Conservation (phyloP, 192 early-diverging fungal species). For the Podila verticillata region DNA sequence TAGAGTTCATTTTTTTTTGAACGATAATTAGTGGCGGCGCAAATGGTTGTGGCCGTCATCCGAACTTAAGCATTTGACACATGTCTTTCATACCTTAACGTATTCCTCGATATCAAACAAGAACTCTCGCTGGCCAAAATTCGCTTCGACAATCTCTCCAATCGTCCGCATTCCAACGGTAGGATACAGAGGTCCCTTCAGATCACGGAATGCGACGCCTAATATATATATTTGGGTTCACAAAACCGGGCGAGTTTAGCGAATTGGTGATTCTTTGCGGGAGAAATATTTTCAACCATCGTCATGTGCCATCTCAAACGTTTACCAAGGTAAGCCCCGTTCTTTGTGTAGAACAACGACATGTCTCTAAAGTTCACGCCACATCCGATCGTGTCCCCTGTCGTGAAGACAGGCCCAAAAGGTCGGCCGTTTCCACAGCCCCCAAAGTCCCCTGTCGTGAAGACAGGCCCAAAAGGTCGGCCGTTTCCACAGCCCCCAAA, state of each 20-base stretch:
- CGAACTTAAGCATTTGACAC: too few species aligned
- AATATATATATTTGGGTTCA: too few species aligned
- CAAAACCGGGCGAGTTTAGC: too few species aligned
- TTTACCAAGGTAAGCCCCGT: conserved; percentile 80
- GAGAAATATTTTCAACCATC: too few species aligned
- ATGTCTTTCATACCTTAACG: conserved; percentile 53
- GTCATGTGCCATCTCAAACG: neutral
- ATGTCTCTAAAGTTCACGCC: conserved; percentile 84
- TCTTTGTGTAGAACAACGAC: conserved; percentile 91
- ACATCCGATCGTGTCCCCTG: conserved; percentile 95
- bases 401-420: conserved; percentile 91
- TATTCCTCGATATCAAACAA: conserved; percentile 78
- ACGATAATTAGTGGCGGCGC: too few species aligned
- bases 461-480: conserved; percentile 85
- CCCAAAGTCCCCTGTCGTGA: conserved; percentile 84
- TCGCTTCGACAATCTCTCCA: conserved; percentile 77
- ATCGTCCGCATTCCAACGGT: conserved; percentile 78
- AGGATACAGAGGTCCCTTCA: conserved; percentile 69
- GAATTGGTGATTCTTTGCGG: too few species aligned
- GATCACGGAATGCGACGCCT: conserved; percentile 52
- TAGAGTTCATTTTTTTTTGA: neutral
- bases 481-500: conserved; percentile 84
- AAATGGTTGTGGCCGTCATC: too few species aligned
- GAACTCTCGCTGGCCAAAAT: conserved; percentile 81
- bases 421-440: conserved; percentile 76